Evolutionary conservation across 2,329 filamentous ascomycete genomes (phyloP), one percentile per base, ranked within the genome.

Genomic region (Boeremia lycopersici): DNA sequence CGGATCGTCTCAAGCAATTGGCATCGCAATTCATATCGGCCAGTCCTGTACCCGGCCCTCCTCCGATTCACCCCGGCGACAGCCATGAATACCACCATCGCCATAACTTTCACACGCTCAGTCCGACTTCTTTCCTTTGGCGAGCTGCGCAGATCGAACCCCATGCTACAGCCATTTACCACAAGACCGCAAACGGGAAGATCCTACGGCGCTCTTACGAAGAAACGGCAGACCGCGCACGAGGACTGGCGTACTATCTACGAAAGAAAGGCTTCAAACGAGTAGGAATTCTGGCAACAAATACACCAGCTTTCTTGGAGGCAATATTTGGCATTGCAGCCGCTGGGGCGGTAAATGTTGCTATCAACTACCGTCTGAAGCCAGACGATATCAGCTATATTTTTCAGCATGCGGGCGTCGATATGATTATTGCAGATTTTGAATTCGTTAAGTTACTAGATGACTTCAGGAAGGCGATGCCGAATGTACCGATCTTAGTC

Each of bases 271-370:
- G 84, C 4, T 86, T 86, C 68, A 88, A 86, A 67, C 84, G 90
- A 56, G 89, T 98, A 6, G 95, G 95, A 6, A 88, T 99, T 42
- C 81, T 99, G 10, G 88, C 87, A 8, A 90, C 95, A 3, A 99
- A 99, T 73, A 99, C 95, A 1, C 95, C 95, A 0, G 93, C 93
- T 0, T 98, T 98, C 67, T 81, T 99, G 26, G 93, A 98, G 77
- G 85, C 87, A 6, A 90, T 96, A 58, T 99, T 91, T 70, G 95
- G 90, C 1, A 89, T 97, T 63, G 88, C 87, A 0, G 93, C 90
- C 1, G 90, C 90, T 0, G 91, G 91, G 1, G 90, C 82, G 7
- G 84, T 96, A 23, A 86, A 92, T 57, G 89, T 96, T 48, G 82
- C 82, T 3, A 85, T 88, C 40, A 91, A 91, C 62, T 90, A 90